These are phyloP conservation scores for Globomyces pollinis-pini DNA, from an alignment of 192 early-diverging fungal genomes.

Conservation along the genomic window DNA sequence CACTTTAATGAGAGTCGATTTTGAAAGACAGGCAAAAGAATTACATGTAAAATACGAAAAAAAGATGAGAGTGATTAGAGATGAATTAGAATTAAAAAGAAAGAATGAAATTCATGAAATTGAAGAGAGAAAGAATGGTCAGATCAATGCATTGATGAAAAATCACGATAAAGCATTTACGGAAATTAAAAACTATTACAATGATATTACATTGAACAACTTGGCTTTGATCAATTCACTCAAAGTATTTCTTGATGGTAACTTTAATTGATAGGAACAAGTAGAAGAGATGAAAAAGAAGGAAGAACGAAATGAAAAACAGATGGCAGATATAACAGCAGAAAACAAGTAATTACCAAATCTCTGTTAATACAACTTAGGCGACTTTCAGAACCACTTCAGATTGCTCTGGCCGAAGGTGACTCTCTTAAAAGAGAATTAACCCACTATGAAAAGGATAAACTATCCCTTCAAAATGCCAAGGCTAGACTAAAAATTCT, in stretches of 20 bases:
- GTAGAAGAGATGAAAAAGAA: conserved; percentile 67
- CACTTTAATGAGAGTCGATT: conserved; percentile 44
- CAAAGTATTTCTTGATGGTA: conserved; percentile 36
- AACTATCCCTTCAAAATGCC: conserved; percentile 49
- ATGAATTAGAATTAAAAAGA: conserved; percentile 53
- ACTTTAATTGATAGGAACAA: conserved; percentile 47
- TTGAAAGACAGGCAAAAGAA: conserved; percentile 52
- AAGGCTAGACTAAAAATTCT: conserved; percentile 53
- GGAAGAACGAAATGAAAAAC: conserved; percentile 61
- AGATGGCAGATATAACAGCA: conserved; percentile 54
- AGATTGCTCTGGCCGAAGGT: conserved; percentile 53
- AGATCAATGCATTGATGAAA: conserved; percentile 62
- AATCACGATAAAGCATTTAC: conserved; percentile 62
- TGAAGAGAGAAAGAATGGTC: conserved; percentile 62
- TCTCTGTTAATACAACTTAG: conserved; percentile 4
- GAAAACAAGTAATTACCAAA: conserved; percentile 43
- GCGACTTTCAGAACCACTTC: conserved; percentile 54
- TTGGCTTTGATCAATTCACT: conserved; percentile 56
- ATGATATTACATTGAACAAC: conserved; percentile 63
- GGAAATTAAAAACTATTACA: conserved; percentile 66
- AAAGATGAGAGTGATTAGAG: conserved; percentile 53
- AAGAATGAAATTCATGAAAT: conserved; percentile 66
- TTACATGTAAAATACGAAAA: conserved; percentile 56
- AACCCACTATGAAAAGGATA: conserved; percentile 58
- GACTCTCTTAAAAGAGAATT: conserved; percentile 48